phyloP scores from a whole-genome alignment of 2,329 filamentous ascomycete species.

The Seiridium unicorne region DNA sequence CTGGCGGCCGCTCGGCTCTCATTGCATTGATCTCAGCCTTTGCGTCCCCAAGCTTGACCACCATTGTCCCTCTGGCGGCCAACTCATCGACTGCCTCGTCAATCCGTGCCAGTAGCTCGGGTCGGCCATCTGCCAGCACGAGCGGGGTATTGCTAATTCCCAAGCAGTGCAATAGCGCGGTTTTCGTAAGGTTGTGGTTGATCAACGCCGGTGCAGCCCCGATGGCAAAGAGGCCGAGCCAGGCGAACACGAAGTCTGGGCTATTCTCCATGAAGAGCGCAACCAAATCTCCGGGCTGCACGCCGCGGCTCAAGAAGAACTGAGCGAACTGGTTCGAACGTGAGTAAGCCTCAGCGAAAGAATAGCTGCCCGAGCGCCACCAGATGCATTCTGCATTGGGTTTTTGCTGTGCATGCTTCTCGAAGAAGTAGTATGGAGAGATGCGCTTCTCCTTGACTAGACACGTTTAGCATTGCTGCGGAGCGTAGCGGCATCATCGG shows the following conservation, averaged over 20 bases:
- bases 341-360: conserved; percentile 55
- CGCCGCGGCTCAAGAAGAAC: conserved; percentile 58
- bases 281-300: conserved; percentile 60
- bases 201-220: conserved; percentile 70
- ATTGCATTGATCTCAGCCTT: conserved; percentile 41
- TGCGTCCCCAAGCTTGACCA: conserved; percentile 49
- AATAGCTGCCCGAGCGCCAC: conserved; percentile 61
- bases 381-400: conserved; percentile 62
- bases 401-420: conserved; percentile 49
- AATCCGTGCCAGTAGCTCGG: conserved; percentile 53
- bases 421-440: conserved; percentile 67
- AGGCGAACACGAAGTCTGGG: conserved; percentile 64
- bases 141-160: conserved; percentile 54
- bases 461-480: background rate
- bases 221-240: conserved; percentile 63
- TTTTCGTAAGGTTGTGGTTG: conserved; percentile 65
- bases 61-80: conserved; percentile 47
- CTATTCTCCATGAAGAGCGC: conserved; percentile 67
- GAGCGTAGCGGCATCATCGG: background rate
- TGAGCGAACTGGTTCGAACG: conserved; percentile 59
- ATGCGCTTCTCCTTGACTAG: conserved; percentile 48
- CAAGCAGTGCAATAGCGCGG: conserved; percentile 65
- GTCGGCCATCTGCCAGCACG: conserved; percentile 58
- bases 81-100: conserved; percentile 56
- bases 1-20: conserved; percentile 49